A percentile compares a stretch with the other conserved stretches of the same genome.
Evolutionary conservation across 2,329 filamentous ascomycete genomes (phyloP).

Genomic region (Alternaria ventricosa): DNA sequence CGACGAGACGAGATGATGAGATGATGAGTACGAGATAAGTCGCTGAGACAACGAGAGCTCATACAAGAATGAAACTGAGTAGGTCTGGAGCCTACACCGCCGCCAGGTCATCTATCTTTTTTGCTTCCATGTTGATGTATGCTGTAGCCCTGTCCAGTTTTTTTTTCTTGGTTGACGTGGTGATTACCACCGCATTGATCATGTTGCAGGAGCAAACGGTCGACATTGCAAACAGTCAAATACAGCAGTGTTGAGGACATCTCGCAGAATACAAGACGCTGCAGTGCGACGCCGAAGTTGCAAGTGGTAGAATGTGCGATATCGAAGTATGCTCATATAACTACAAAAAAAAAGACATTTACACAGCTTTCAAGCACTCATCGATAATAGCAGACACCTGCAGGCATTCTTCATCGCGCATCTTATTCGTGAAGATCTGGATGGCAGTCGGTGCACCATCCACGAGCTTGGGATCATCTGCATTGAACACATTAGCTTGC

Average conservation of each 20-base stretch:
- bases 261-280: not conserved
- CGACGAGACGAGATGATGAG: not conserved
- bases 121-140: not conserved
- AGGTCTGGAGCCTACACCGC: not conserved
- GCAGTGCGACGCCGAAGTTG: not conserved
- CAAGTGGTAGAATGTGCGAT: not conserved
- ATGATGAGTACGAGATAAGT: not conserved
- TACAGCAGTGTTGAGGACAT: not conserved
- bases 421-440: constrained; percentile 4
- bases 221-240: not conserved
- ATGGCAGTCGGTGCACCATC: constrained; percentile 2
- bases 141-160: not conserved
- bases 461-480: not conserved
- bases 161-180: not conserved
- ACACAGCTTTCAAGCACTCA: not conserved
- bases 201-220: not conserved
- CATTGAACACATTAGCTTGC: not conserved
- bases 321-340: not conserved
- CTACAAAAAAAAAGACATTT: not conserved
- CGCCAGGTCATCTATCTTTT: not conserved
- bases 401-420: constrained; percentile 13
- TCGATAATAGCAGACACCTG: not conserved
- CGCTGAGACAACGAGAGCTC: not conserved
- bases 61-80: not conserved
- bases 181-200: not conserved